A percentile compares a stretch with the other conserved stretches of the same genome.
Evolutionary conservation across 2,329 filamentous ascomycete species (phyloP).

Genomic region (Neonectria hederae): DNA sequence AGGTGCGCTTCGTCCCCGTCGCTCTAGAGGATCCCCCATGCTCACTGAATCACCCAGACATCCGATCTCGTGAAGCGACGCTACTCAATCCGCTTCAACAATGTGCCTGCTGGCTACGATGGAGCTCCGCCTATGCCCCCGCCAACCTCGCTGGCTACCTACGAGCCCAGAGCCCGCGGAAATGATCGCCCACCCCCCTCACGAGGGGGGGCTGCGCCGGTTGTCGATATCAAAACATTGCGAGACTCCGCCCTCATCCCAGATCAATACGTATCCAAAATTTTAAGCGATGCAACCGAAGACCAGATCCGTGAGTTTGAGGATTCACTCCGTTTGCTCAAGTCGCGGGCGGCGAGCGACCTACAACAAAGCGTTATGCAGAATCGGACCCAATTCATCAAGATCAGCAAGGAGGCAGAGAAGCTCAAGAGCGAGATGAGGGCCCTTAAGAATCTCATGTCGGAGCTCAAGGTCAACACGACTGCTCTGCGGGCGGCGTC

Average conservation of each 20-base stretch:
- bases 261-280: slow-evolving; percentile 79
- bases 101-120: slow-evolving; percentile 75
- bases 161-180: slow-evolving; percentile 57
- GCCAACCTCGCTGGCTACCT: slow-evolving; percentile 69
- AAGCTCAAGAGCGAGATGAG: slow-evolving; percentile 98
- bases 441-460: slow-evolving; percentile 87
- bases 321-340: slow-evolving; percentile 77
- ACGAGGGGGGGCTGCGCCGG: slow-evolving; percentile 65
- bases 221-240: slow-evolving; percentile 80
- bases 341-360: slow-evolving; percentile 80
- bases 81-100: slow-evolving; percentile 93
- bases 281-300: slow-evolving; percentile 86
- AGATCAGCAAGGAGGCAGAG: slow-evolving; percentile 98
- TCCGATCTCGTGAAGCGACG: slow-evolving; percentile 91
- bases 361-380: slow-evolving; percentile 96
- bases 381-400: slow-evolving; percentile 98
- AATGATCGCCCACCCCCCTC: slow-evolving; percentile 61
- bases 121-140: slow-evolving; percentile 78
- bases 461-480: slow-evolving; percentile 85
- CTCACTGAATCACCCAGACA: slow-evolving; percentile 56
- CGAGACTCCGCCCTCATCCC: slow-evolving; percentile 81
- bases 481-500: slow-evolving; percentile 71
- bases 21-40: slow-evolving; percentile 18
- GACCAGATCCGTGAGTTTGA: slow-evolving; percentile 88
- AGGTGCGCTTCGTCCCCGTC: slow-evolving; percentile 52